Base-by-base conservation (phyloP, 2,329 filamentous ascomycete species). In the Orbilia oligospora region DNA sequence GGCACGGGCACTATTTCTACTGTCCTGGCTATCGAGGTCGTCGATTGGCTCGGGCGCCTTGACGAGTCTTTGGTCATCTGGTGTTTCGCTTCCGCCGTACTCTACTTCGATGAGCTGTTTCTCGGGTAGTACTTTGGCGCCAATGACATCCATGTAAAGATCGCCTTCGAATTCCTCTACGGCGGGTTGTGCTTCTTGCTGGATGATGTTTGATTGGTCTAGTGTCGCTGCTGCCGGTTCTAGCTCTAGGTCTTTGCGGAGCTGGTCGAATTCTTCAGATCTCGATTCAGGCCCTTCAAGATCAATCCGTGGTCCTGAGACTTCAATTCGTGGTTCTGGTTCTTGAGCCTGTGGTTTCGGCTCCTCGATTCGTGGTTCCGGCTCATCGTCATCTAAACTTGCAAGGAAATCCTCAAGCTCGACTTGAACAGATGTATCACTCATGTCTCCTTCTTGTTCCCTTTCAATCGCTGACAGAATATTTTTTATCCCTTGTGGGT, bases 31-130 rank as follows among this genome's bases (percentile, higher is more conserved):
- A 5, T 22, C 18, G 3, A 14, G 6, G 8, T 49, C 46, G n/a
- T 36, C 53, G 10, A 16, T 6, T n/a, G 53, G 30, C 5, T 8
- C 53, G 2, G 2, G n/a, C 6, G 18, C 55, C 14, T 61, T 61
- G 33, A 61, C 68, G 12, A 71, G 56, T 18, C 33, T 22, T n/a
- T 71, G 56, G 30, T 56, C 46, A 24, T 71, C 56, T 65, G 68
- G 68, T 9, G 30, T 56, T 33, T 71, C 68, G 46, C 65, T 20
- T 46, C 24, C 67, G 14, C 22, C 22, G 10, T 53, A 1, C 1
- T 22, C 5, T 22, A 22, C 46, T 14, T 49, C 46, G 9, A 22
- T 1, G 3, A 46, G n/a, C 5, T 5, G 8, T 18, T 1, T n/a
- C 3, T 46, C 41, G 14, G 41, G 1, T 46, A 14, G 41, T 16